Conservation (phyloP, 345 rosid genomes). For the Populus euphratica region DNA sequence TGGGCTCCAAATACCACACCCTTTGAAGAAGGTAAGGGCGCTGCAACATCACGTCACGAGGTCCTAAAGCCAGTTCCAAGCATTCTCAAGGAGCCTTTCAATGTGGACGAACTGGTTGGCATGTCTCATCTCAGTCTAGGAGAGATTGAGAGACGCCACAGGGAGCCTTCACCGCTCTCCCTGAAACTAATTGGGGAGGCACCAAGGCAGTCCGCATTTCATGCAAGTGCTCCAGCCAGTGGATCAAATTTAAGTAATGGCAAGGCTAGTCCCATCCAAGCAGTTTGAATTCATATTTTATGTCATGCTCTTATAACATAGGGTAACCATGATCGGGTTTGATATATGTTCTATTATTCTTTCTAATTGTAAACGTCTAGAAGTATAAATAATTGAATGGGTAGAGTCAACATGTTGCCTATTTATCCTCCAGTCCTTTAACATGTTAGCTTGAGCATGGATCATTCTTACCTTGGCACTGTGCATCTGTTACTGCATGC, state of each 20-base stretch:
- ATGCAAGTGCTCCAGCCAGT: constrained; percentile 54
- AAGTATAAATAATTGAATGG: constrained; percentile 24
- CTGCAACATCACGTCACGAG: constrained; percentile 49
- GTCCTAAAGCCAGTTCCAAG: constrained; percentile 74
- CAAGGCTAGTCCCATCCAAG: constrained; percentile 59
- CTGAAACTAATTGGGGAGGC: constrained; percentile 68
- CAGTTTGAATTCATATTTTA: constrained; percentile 36
- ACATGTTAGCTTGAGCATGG: not conserved
- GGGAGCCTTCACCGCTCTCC: constrained; percentile 62
- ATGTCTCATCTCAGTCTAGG: constrained; percentile 75
- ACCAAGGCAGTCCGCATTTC: constrained; percentile 78
- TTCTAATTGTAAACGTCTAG: constrained; percentile 33
- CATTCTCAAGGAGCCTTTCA: constrained; percentile 63
- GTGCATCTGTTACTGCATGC: not conserved
- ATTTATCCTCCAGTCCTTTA: not conserved
- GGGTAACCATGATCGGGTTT: constrained; percentile 21
- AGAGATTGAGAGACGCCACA: constrained; percentile 36
- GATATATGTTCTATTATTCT: constrained; percentile 26
- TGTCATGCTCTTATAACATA: constrained; percentile 8
- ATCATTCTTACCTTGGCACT: not conserved
- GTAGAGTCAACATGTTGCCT: constrained; percentile 6
- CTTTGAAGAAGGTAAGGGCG: constrained; percentile 27
- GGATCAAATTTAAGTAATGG: constrained; percentile 52
- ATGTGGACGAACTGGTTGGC: constrained; percentile 70
- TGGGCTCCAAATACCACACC: constrained; percentile 52